Percentiles rank a stretch among this genome's conserved stretches.
Evolutionary conservation across 2,329 filamentous ascomycete genomes (phyloP).

Genomic region (Aureobasidium sp.): DNA sequence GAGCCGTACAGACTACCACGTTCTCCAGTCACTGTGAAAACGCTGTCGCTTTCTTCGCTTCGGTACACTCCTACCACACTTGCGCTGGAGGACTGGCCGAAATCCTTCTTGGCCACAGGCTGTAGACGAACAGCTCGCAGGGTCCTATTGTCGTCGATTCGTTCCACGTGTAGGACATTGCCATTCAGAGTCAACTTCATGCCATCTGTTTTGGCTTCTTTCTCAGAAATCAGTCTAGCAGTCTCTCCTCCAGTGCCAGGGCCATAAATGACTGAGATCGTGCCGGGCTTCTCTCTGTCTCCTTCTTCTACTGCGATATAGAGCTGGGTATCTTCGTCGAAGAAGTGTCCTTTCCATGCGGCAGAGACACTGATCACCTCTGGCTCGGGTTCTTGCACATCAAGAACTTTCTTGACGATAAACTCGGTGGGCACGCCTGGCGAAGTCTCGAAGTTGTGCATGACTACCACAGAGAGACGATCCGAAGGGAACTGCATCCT

Average conservation of each 20-base stretch:
- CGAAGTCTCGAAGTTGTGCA: slow-evolving; percentile 35
- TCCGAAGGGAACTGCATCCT: slow-evolving; percentile 30
- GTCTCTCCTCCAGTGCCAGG: slow-evolving; percentile 18
- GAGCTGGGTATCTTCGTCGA: slow-evolving; percentile 32
- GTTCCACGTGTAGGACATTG: slow-evolving; percentile 24
- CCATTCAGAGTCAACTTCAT: slow-evolving; percentile 27
- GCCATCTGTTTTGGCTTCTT: slow-evolving; percentile 19
- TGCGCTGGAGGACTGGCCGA: background rate
- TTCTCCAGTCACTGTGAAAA: slow-evolving; percentile 28
- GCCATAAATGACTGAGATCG: slow-evolving; percentile 27
- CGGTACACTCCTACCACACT: slow-evolving; percentile 27
- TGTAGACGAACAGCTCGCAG: slow-evolving; percentile 22
- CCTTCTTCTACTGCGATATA: slow-evolving; percentile 25
- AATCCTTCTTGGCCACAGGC: slow-evolving; percentile 7
- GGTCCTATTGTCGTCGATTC: slow-evolving; percentile 25
- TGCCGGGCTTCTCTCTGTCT: slow-evolving; percentile 18
- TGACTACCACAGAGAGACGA: slow-evolving; percentile 32
- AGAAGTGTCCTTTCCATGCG: slow-evolving; percentile 31
- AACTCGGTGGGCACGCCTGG: slow-evolving; percentile 23
- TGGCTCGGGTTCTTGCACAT: slow-evolving; percentile 18
- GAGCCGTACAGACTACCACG: slow-evolving; percentile 35
- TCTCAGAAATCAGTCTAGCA: slow-evolving; percentile 20
- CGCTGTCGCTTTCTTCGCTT: slow-evolving; percentile 32
- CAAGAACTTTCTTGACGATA: slow-evolving; percentile 27
- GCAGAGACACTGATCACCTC: slow-evolving; percentile 14